Evolutionary conservation across 371 early-diverging fungal genomes (phyloP).

Genomic region (Choanephora cucurbitarum): DNA sequence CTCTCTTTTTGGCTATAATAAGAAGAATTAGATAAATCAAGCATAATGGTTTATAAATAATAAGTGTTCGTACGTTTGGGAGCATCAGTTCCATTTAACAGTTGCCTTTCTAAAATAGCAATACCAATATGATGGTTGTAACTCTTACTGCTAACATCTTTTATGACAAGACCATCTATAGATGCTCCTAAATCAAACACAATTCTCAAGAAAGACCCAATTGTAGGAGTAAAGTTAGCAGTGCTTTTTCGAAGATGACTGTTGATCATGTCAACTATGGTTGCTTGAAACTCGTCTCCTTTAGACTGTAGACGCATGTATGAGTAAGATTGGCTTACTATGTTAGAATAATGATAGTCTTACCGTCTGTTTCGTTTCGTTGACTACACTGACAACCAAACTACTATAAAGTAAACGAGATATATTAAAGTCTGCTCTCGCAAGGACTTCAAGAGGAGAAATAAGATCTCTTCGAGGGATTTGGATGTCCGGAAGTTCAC

Average conservation of each 20-base stretch:
- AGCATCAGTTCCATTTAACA: conserved; percentile 18
- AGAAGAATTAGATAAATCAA: not conserved
- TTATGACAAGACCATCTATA: conserved; percentile 38
- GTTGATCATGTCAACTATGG: conserved; percentile 32
- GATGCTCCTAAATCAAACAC: conserved; percentile 46
- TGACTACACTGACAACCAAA: conserved; percentile 45
- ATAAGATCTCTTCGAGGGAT: conserved; percentile 66
- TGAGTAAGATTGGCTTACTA: conserved; percentile 1
- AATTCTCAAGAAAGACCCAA: conserved; percentile 59
- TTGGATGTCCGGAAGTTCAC: conserved; percentile 81
- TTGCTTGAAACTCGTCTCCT: conserved; percentile 30
- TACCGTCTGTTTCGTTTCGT: conserved; percentile 38
- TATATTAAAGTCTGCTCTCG: conserved; percentile 65
- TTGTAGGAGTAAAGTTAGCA: conserved; percentile 48
- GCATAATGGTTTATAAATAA: not conserved
- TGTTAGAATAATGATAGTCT: not conserved
- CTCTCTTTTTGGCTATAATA: conserved; percentile 5
- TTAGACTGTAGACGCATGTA: not conserved
- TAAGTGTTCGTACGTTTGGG: conserved; percentile 20
- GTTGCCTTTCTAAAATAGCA: conserved; percentile 51
- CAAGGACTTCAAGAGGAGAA: conserved; percentile 65
- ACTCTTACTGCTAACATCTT: conserved; percentile 44
- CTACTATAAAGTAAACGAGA: conserved; percentile 57
- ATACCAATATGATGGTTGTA: conserved; percentile 63
- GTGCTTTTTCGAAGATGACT: conserved; percentile 34